These are phyloP conservation scores for Coemansia sp. DNA, from an alignment of 371 early-diverging fungal species.

Conservation along the genomic window DNA sequence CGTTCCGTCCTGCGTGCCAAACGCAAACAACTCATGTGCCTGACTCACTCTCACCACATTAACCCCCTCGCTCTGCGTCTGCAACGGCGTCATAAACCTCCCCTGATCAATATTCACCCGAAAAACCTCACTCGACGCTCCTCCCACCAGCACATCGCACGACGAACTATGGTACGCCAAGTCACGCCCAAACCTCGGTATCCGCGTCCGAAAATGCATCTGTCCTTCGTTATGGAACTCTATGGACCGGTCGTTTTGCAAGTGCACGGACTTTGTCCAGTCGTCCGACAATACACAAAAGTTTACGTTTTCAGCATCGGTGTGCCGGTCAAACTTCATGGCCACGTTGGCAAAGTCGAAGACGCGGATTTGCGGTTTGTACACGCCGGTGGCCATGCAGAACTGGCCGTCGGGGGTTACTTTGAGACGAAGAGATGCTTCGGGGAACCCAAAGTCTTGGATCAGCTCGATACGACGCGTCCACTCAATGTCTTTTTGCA, in stretches of 20 bases:
- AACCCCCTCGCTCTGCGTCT: conserved; percentile 74
- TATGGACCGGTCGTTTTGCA: conserved; percentile 92
- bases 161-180: conserved; percentile 88
- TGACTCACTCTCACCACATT: conserved; percentile 84
- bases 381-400: conserved; percentile 94
- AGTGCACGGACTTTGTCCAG: conserved; percentile 93
- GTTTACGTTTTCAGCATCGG: conserved; percentile 90
- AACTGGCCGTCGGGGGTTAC: conserved; percentile 84
- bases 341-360: conserved; percentile 91
- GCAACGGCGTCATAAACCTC: conserved; percentile 83
- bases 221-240: conserved; percentile 98
- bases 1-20: conserved; percentile 84
- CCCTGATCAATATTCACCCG: conserved; percentile 95
- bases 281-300: conserved; percentile 94
- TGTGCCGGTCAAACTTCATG: conserved; percentile 98
- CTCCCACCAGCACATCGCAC: conserved; percentile 88
- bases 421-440: conserved; percentile 85
- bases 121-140: conserved; percentile 83
- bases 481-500: conserved; percentile 88
- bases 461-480: conserved; percentile 88
- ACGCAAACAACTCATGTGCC: conserved; percentile 88
- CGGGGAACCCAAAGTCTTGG: conserved; percentile 98
- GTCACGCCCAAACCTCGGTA: conserved; percentile 95
- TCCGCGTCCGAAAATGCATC: conserved; percentile 91
- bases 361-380: conserved; percentile 97